phyloP scores from a whole-genome alignment of 1,284 basidiomycete genomes.

The Lentinula novae-zelandiae region DNA sequence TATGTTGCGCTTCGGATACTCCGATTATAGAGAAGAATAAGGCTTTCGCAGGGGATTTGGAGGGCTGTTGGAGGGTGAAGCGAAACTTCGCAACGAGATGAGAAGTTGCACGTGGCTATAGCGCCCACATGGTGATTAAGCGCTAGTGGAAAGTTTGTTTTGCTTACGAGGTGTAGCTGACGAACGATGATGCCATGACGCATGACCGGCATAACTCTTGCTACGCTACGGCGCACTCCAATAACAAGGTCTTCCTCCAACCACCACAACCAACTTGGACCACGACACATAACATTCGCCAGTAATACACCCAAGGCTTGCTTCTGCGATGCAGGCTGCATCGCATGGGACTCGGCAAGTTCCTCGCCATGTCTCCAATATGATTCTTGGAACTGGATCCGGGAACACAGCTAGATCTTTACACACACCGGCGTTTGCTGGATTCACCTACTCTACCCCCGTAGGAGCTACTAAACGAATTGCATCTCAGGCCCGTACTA shows the following conservation, averaged over 20 bases:
- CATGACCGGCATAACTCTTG: not conserved
- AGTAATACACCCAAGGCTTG: not conserved
- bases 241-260: not conserved
- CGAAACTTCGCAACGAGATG: not conserved
- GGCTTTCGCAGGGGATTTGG: not conserved
- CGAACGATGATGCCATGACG: not conserved
- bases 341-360: slow-evolving; percentile 46
- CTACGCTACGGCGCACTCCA: too few relatives aligned
- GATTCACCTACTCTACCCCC: slow-evolving; percentile 24
- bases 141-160: not conserved
- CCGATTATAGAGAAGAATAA: not conserved
- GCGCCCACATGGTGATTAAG: not conserved
- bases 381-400: slow-evolving; percentile 7
- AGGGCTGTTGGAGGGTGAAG: not conserved
- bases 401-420: slow-evolving; percentile 30
- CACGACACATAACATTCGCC: not conserved
- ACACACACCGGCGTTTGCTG: slow-evolving; percentile 35
- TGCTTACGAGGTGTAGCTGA: not conserved
- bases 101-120: not conserved
- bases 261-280: not conserved
- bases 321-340: slow-evolving; percentile 46
- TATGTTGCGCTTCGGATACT: not conserved
- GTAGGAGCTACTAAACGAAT: slow-evolving; percentile 41
- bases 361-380: slow-evolving; percentile 28
- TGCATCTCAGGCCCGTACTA: slow-evolving; percentile 47